phyloP scores from a whole-genome alignment of 768 basidiomycete genomes.

The Chalciporus piperatus region DNA sequence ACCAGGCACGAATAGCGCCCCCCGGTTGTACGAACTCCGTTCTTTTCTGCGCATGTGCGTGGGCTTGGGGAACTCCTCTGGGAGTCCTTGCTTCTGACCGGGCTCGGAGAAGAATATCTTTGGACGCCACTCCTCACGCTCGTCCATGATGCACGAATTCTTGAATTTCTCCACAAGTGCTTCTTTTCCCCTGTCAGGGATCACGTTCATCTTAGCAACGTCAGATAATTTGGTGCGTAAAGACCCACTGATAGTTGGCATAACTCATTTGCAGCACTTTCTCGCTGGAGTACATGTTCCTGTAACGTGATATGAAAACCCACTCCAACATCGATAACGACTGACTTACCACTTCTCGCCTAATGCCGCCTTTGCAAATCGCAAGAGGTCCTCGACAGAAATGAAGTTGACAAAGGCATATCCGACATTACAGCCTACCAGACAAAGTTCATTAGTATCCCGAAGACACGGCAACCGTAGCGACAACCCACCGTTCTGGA shows the following conservation, averaged over 20 bases:
- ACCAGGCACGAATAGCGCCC: conserved; percentile 63
- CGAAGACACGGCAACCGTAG: neutral
- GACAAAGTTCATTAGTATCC: conserved; percentile 3
- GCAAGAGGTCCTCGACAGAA: conserved; percentile 67
- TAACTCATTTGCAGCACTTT: conserved; percentile 91
- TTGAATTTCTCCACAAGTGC: conserved; percentile 90
- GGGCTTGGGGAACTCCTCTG: conserved; percentile 79
- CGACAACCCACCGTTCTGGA: conserved; percentile 60
- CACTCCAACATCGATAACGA: neutral
- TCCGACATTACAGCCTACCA: conserved; percentile 69
- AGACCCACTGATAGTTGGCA: conserved; percentile 85
- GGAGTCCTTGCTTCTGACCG: conserved; percentile 69
- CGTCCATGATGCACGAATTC: conserved; percentile 89
- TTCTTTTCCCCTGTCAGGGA: conserved; percentile 69
- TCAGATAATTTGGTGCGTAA: conserved; percentile 1
- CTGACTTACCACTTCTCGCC: conserved; percentile 74
- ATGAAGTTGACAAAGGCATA: conserved; percentile 93
- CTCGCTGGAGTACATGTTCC: conserved; percentile 92
- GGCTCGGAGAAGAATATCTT: conserved; percentile 76
- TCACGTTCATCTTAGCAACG: conserved; percentile 3
- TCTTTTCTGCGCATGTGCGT: conserved; percentile 81
- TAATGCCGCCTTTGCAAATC: conserved; percentile 69
- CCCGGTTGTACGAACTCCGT: conserved; percentile 76
- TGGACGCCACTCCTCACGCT: conserved; percentile 77
- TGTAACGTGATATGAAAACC: conserved; percentile 27